Evolutionary conservation across 2,329 filamentous ascomycete species (phyloP), one percentile per base, ranked within the genome.

Genomic region (Fusarium tanahbumbuense): DNA sequence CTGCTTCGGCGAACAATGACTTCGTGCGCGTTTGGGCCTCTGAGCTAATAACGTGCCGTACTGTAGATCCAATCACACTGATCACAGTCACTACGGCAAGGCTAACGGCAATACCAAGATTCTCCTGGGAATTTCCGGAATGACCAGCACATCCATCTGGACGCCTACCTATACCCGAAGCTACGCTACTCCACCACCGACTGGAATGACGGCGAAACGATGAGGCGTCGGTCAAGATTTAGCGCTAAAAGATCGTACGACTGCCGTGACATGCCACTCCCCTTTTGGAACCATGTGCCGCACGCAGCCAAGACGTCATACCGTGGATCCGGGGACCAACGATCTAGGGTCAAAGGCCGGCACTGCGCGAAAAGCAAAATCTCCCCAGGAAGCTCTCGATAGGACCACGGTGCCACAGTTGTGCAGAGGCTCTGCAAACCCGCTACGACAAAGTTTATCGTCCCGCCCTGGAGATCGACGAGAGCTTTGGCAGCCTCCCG

Each of bases 301-400:
- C 70, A 71, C 60, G 53, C 60, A 72, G 70, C 71, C 64, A 74
- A 73, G 70, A 75, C 73, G 73, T 75, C 73, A 75, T 75, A 67
- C 56, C 54, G 64, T 75, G 68, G 73, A 67, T 63, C 68, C 45
- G 68, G 71, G 72, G 70, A 68, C 73, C 66, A 69, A 49, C 48
- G 65, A 73, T 60, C 62, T 66, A 69, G 70, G 64, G 62, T 61
- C 61, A 61, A 61, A 66, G 64, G 66, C 60, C 72, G 73, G 73
- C 72, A 75, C 66, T 75, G 73, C 56, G 63, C 42, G 70, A 75
- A 73, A 75, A 75, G 73, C 73, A 75, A 75, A 75, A 73, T 67
- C 56, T 64, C 72, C 64, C 70, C 61, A 67, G 66, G 57, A 50
- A 23, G 28, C 50, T 54, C 46, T 60, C 54, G 37, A 67, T 70